Percentiles rank a stretch among this genome's conserved stretches.
Conservation (phyloP, 768 basidiomycete species). For the Hypsizygus marmoreus region DNA sequence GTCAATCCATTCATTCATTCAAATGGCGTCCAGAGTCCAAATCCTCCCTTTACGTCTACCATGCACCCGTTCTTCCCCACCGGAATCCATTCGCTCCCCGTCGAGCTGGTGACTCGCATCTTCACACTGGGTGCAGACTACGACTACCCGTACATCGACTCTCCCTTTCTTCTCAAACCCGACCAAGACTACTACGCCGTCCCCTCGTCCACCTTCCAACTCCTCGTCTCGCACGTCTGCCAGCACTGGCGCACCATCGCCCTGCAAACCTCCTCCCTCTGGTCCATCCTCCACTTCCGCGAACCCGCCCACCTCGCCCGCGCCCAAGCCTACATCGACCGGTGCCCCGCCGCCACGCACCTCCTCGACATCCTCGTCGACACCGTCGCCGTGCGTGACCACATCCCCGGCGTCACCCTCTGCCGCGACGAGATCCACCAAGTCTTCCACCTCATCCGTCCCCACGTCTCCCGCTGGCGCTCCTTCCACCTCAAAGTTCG, state of each 20-base stretch:
- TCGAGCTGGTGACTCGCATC: conserved; percentile 60
- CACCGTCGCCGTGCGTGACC: conserved; percentile 50
- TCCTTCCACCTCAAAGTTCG: conserved; percentile 63
- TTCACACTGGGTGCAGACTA: conserved; percentile 53
- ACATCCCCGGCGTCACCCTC: conserved; percentile 52
- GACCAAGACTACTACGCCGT: conserved; percentile 41
- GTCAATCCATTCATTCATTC: too few species aligned
- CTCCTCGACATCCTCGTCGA: conserved; percentile 59
- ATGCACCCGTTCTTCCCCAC: conserved; percentile 21
- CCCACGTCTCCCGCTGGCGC: conserved; percentile 54
- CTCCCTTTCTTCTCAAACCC: conserved; percentile 53
- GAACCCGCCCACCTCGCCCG: conserved; percentile 50
- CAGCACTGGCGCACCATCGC: conserved; percentile 58
- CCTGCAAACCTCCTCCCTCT: conserved; percentile 48
- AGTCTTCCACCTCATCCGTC: conserved; percentile 46
- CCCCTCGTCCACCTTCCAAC: conserved; percentile 51
- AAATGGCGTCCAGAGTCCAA: too few species aligned
- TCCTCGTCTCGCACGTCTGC: conserved; percentile 61
- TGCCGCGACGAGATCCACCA: conserved; percentile 49
- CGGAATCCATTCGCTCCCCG: conserved; percentile 50
- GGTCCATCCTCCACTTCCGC: conserved; percentile 59
- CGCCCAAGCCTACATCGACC: conserved; percentile 45
- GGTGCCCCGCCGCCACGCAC: conserved; percentile 25
- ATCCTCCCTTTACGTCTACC: conserved; percentile 7
- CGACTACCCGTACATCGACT: conserved; percentile 44